A percentile compares a stretch with the other conserved stretches of the same genome.
Evolutionary conservation across 768 basidiomycete species (phyloP).

Genomic region (Melanogaster broomeanus): DNA sequence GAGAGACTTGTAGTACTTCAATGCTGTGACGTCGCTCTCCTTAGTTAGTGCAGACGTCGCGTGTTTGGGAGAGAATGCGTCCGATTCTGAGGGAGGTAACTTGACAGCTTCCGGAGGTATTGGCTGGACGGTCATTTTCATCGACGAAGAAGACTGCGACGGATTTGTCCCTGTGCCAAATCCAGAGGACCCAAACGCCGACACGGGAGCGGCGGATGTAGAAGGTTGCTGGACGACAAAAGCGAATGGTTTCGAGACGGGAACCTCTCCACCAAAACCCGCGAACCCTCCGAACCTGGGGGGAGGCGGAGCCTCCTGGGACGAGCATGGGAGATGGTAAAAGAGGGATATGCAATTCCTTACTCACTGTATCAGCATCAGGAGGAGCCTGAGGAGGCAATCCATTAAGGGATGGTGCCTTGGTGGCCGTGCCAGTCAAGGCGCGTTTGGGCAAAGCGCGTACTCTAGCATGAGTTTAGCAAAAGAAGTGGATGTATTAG

Average conservation of each 20-base stretch:
- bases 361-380: slow-evolving; percentile 26
- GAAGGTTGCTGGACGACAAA: slow-evolving; percentile 37
- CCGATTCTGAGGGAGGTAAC: slow-evolving; percentile 30
- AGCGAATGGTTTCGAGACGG: slow-evolving; percentile 38
- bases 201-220: slow-evolving; percentile 12
- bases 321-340: slow-evolving; percentile 16
- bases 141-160: slow-evolving; percentile 12
- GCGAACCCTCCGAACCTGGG: slow-evolving; percentile 54
- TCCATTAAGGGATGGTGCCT: slow-evolving; percentile 23
- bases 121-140: slow-evolving; percentile 26
- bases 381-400: slow-evolving; percentile 27
- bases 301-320: slow-evolving; percentile 27
- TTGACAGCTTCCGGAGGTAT: slow-evolving; percentile 2
- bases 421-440: slow-evolving; percentile 19
- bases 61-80: slow-evolving; percentile 13
- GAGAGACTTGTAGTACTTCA: slow-evolving; percentile 68
- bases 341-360: slow-evolving; percentile 14
- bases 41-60: slow-evolving; percentile 20
- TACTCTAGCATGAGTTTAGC: slow-evolving; percentile 48
- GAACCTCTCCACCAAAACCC: slow-evolving; percentile 47
- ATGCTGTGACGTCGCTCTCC: slow-evolving; percentile 33
- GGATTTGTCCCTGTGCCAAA: slow-evolving; percentile 11
- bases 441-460: slow-evolving; percentile 60
- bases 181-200: slow-evolving; percentile 9
- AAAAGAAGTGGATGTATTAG: background rate